phyloP scores from a whole-genome alignment of 192 early-diverging fungal species.

The Entomortierella beljakovae region DNA sequence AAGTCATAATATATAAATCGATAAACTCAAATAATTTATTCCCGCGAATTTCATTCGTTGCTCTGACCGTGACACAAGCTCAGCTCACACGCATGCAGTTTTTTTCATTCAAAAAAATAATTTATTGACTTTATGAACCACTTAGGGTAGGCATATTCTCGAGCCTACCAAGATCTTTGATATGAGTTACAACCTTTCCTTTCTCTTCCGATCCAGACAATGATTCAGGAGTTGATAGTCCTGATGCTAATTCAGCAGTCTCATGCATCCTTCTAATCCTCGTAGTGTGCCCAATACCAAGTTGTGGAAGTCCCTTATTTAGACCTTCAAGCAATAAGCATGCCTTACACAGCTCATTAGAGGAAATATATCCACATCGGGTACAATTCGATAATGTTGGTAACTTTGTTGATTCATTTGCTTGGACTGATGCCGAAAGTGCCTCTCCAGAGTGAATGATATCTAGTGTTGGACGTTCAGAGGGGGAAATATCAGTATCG shows the following conservation, averaged over 20 bases:
- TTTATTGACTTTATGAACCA: neutral
- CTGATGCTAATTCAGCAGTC: slow-evolving; percentile 7
- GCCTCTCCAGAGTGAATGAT: slow-evolving; percentile 97
- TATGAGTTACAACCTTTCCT: slow-evolving; percentile 38
- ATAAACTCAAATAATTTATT: too few species aligned
- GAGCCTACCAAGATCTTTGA: slow-evolving; percentile 35
- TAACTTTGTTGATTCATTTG: slow-evolving; percentile 71
- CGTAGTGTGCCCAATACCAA: slow-evolving; percentile 67
- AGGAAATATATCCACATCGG: slow-evolving; percentile 96
- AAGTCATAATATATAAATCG: too few species aligned
- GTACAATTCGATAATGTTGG: slow-evolving; percentile 76
- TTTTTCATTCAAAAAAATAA: too few species aligned
- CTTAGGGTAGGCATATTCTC: slow-evolving; percentile 29
- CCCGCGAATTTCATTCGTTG: too few species aligned
- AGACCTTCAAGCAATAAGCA: slow-evolving; percentile 94
- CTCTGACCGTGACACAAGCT: too few species aligned
- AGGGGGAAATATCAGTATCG: slow-evolving; percentile 5
- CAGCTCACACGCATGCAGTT: neutral
- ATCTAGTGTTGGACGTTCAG: slow-evolving; percentile 66
- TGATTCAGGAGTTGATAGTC: slow-evolving; percentile 4
- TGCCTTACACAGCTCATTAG: slow-evolving; percentile 93
- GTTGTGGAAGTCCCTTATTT: slow-evolving; percentile 86
- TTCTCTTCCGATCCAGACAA: neutral
- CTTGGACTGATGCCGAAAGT: slow-evolving; percentile 66
- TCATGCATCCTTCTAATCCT: slow-evolving; percentile 53